Evolutionary conservation across 371 early-diverging fungal species (phyloP), one percentile per base, ranked within the genome.

Genomic region (Thermomucor indicae-seudaticae): DNA sequence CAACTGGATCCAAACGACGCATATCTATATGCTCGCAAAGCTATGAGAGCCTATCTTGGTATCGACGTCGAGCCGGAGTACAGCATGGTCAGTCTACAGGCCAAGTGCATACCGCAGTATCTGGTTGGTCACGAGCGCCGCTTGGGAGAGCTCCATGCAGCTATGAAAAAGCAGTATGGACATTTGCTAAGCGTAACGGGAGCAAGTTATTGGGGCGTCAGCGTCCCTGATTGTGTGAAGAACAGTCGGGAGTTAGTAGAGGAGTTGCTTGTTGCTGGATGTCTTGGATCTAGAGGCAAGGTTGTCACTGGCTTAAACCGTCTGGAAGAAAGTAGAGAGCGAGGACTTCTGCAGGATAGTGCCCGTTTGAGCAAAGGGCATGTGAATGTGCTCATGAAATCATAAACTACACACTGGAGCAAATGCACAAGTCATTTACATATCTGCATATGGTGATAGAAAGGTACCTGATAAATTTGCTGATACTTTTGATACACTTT

Each of bases 81-180:
- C 23, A 48, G 65, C 4, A 62, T 69, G 40, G 85, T 80, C 1
- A 64, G 76, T 29, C 41, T 93, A 14, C 83, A 86, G n/a, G 51
- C 59, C 3, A 65, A 84, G n/a, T 96, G 97, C 61, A 95, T 96
- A 41, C 95, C 96, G 7, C 90, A 93, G 51, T 95, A 94, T 57
- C 51, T 70, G 0, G 91, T 94, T 0, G 95, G 93, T 0, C 95
- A 96, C 55, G 47, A 74, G 25, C 70, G 78, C 12, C 66, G 85
- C 29, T 64, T 96, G 55, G 49, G 65, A 20, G 65, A 64, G 17
- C 58, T 95, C 51, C 83, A 90, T 47, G 65, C 73, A 32, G 69
- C 65, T 0, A 17, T 68, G 5, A 57, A 65, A 39, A 51, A 81
- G 1, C 45, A 60, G 1, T 64, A 60, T 22, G 78, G 80, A 11